Evolutionary conservation across 345 rosid species (phyloP), one percentile per base, ranked within the genome.

Genomic region (Citrus maxima): DNA sequence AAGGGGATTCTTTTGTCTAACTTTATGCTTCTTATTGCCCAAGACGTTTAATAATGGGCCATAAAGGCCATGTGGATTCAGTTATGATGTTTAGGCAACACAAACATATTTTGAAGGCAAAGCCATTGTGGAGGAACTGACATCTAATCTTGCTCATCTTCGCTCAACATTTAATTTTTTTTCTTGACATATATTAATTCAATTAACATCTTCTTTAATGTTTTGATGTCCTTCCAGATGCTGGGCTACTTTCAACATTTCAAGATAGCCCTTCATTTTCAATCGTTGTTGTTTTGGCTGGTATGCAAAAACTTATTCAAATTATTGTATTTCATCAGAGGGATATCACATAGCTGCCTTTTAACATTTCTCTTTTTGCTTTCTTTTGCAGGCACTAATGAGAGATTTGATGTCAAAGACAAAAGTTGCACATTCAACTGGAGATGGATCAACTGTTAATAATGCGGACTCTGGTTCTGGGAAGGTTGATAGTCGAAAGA

Each of bases 261-360:
- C 83, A 95, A 91, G 87, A 79, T 95, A 70, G 88, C 88, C 80
- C 98, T 95, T 80, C 96, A 93, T 85, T 86, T 78, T 79, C 95
- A 91, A 77, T 87, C 98, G 70, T 81, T 93, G 82, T 80, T 77
- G 67, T 90, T 93, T 89, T 95, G 98, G 98, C 81, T 90, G 94
- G 99, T 95, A 89, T 61, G 94, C 81, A 67, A 46, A 63, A 74
- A 19, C 35, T 35, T 46, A 79, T 30, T 46, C 28, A 75, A 60
- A 67, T 49, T 80, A 7, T 46, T 72, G 55, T 72, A 21, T 67
- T 75, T 64, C 71, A 54, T 65, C 42, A 51, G 21, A 76, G 38
- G 42, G 51, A 66, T 76, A 63, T 62, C 35, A 51, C 22, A 35
- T 58, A 76, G 38, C 30, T 60, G 25, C 62, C 30, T 30, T 59